Base-by-base conservation (phyloP, 169 alveolate species). In the Plasmodium reichenowi region DNA sequence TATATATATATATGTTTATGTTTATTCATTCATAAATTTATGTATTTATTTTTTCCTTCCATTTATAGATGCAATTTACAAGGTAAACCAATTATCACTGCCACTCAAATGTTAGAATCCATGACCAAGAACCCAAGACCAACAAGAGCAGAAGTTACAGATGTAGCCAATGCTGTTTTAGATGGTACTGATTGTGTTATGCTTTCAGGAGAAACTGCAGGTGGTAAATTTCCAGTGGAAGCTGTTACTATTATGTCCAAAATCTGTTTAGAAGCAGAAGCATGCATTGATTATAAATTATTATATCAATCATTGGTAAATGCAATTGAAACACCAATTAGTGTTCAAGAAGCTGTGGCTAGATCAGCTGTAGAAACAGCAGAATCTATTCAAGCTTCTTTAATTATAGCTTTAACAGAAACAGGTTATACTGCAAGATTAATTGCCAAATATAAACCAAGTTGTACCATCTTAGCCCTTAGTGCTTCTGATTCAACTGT, bases 141-240 rank as follows among this genome's bases (percentile, higher is more conserved):
- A 12, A 98, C 99, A 9, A 96, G 99, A 68, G 99, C 99, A 8
- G 99, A 99, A 92, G 99, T 98, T 38, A 95, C 99, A 3, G 99
- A 99, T 96, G 99, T 98, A 68, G 99, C 99, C 73, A 99, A 98
- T 89, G 99, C 99, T 1, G 99, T 99, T 17, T 88, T 98, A 48
- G 99, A 99, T 91, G 99, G 99, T 56, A 93, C 99, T 9, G 99
- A 99, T 89, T 97, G 99, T 38, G 99, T 98, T 60, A 95, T 92
- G 97, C 94, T 96, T 43, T 95, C 97, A 52, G 97, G 98, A 5
- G 98, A 95, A 74, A 94, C 98, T 6, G 97, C 98, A n/a, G 95
- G 94, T 17, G 97, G 98, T 7, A 67, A 86, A 58, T 89, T 78
- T 89, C 96, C 97, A 20, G 93, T 94, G 1, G 95, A 92, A 24